phyloP scores from a whole-genome alignment of 176 grass and related monocot genomes.

The Areca catechu region DNA sequence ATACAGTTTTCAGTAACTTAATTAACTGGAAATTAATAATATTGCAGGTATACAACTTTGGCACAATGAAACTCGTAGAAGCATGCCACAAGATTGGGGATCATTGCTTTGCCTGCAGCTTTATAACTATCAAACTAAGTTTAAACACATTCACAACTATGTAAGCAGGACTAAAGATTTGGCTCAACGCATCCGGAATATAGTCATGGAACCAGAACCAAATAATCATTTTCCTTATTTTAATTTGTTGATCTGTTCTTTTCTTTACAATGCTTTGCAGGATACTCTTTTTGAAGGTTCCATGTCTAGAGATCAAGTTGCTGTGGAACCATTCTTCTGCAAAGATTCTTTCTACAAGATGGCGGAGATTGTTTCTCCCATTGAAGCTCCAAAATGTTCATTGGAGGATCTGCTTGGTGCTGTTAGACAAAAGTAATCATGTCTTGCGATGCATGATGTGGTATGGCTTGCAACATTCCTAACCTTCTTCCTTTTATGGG shows the following conservation, averaged over 20 bases:
- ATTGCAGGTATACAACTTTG: constrained; percentile 48
- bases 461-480: too few relatives aligned
- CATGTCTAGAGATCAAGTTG: constrained; percentile 52
- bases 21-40: background rate
- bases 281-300: constrained; percentile 54
- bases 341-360: constrained; percentile 57
- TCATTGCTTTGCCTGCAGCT: too few relatives aligned
- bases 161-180: too few relatives aligned
- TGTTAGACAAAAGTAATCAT: constrained; percentile 34
- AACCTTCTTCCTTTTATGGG: too few relatives aligned
- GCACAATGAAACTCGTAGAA: constrained; percentile 59
- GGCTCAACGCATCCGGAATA: too few relatives aligned
- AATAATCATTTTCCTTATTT: too few relatives aligned
- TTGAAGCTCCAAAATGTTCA: constrained; percentile 31
- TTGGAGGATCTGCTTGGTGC: constrained; percentile 33
- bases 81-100: constrained; percentile 45
- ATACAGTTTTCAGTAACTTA: too few relatives aligned
- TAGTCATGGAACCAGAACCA: constrained; percentile 47
- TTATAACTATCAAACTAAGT: too few relatives aligned
- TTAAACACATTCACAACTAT: too few relatives aligned
- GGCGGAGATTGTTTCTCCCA: constrained; percentile 35
- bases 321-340: constrained; percentile 41
- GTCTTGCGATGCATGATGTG: background rate
- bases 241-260: background rate
- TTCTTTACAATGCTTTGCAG: constrained; percentile 12